phyloP scores from a whole-genome alignment of 768 basidiomycete species.

The Grammothele lineata region DNA sequence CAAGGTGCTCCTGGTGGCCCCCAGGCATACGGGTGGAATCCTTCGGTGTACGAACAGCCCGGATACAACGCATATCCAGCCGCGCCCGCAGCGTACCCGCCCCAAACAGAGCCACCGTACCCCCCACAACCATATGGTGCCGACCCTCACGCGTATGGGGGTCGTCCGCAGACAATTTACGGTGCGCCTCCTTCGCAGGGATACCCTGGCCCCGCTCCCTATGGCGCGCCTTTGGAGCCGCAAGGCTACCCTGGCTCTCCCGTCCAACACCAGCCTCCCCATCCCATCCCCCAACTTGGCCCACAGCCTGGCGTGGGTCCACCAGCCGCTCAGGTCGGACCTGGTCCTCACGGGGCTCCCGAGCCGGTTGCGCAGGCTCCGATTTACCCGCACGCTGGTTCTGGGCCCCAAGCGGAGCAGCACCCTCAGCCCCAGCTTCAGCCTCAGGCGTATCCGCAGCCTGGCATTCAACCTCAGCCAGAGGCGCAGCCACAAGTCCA shows the following conservation, averaged over 20 bases:
- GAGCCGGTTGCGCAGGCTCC: slow-evolving; percentile 28
- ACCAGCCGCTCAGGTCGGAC: background rate
- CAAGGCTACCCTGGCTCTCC: slow-evolving; percentile 14
- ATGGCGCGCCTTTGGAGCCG: slow-evolving; percentile 18
- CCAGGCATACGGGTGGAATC: slow-evolving; percentile 52
- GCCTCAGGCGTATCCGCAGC: slow-evolving; percentile 23
- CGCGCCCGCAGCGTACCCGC: slow-evolving; percentile 25
- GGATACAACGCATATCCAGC: slow-evolving; percentile 38
- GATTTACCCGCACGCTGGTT: slow-evolving; percentile 12
- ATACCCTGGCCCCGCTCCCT: slow-evolving; percentile 17
- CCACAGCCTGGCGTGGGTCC: background rate
- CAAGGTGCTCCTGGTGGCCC: slow-evolving; percentile 28
- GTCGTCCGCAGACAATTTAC: slow-evolving; percentile 23
- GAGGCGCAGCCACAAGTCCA: slow-evolving; percentile 25
- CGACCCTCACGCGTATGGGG: slow-evolving; percentile 18
- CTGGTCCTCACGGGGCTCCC: slow-evolving; percentile 11
- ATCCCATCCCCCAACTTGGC: slow-evolving; percentile 8
- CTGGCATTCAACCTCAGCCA: slow-evolving; percentile 14
- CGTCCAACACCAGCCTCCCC: background rate
- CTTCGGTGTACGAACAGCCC: slow-evolving; percentile 39
- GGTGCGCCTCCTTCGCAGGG: slow-evolving; percentile 25
- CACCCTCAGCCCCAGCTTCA: slow-evolving; percentile 31
- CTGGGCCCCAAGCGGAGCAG: slow-evolving; percentile 21
- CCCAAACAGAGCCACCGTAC: too few relatives aligned
- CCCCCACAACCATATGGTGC: slow-evolving; percentile 25